phyloP scores from a whole-genome alignment of 176 grass and related monocot species.

The Leersia perrieri region DNA sequence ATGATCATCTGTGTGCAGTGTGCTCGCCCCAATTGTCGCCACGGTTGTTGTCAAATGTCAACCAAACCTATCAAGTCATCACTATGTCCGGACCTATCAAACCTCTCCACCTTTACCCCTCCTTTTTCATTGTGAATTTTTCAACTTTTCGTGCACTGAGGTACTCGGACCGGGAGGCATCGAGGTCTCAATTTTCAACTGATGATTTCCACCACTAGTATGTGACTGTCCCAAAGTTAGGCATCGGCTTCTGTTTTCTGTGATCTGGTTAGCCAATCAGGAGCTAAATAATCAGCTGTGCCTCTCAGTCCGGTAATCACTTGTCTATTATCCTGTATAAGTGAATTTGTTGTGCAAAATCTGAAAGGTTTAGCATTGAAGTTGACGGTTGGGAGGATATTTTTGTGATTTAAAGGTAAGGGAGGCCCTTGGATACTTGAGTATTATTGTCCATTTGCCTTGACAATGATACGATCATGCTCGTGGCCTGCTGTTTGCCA shows the following conservation, averaged over 20 bases:
- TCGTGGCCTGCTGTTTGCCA: neutral
- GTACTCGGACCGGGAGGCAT: neutral
- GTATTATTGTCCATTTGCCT: neutral
- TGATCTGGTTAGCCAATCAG: too few relatives aligned
- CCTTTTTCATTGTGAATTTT: neutral
- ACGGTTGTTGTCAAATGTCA: neutral
- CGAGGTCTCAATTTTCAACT: neutral
- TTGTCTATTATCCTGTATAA: neutral
- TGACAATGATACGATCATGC: too few relatives aligned
- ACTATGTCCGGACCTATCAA: too few relatives aligned
- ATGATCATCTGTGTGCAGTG: neutral
- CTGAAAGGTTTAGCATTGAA: neutral
- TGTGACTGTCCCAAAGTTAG: neutral
- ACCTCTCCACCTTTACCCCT: neutral
- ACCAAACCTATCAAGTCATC: neutral
- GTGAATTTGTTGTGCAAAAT: neutral
- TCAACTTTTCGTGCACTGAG: neutral
- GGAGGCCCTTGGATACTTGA: neutral
- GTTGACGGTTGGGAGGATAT: neutral
- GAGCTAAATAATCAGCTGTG: too few relatives aligned
- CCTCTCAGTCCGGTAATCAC: neutral
- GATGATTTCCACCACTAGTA: neutral
- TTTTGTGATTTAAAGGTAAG: neutral
- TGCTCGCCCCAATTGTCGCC: neutral
- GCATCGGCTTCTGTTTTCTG: neutral